Conservation (phyloP, 495 filamentous ascomycete species). For the Talaromyces thailandensis region DNA sequence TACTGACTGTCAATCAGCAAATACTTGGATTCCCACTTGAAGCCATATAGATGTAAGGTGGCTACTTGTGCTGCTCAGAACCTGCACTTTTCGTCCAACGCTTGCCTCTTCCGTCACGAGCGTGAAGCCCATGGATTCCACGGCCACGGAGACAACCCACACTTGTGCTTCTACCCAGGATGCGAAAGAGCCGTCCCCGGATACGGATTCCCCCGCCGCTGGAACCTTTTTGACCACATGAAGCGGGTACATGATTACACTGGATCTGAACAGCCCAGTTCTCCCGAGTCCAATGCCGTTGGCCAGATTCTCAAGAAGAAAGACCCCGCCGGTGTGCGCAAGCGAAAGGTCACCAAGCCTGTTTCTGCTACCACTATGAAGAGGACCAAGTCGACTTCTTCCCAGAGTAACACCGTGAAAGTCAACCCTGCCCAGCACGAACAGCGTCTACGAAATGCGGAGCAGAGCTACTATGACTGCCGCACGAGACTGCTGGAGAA, state of each 20-base stretch:
- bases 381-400: slow-evolving; percentile 36
- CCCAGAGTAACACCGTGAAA: slow-evolving; percentile 27
- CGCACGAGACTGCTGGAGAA: slow-evolving; percentile 34
- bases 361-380: slow-evolving; percentile 35
- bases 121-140: slow-evolving; percentile 92
- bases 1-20: slow-evolving; percentile 55
- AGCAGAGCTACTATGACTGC: slow-evolving; percentile 36
- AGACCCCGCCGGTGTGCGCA: slow-evolving; percentile 28
- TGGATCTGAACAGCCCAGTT: slow-evolving; percentile 35
- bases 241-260: slow-evolving; percentile 81
- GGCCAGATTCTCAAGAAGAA: slow-evolving; percentile 28
- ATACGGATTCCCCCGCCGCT: slow-evolving; percentile 84
- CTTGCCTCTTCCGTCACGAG: slow-evolving; percentile 89
- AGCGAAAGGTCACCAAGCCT: slow-evolving; percentile 28
- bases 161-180: slow-evolving; percentile 72
- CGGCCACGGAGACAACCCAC: slow-evolving; percentile 84
- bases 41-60: slow-evolving; percentile 86
- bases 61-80: slow-evolving; percentile 65
- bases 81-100: slow-evolving; percentile 76
- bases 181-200: slow-evolving; percentile 73
- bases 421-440: slow-evolving; percentile 27
- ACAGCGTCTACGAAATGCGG: slow-evolving; percentile 36
- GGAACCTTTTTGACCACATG: slow-evolving; percentile 95
- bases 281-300: slow-evolving; percentile 31
- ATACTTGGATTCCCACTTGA: slow-evolving; percentile 88